Base-by-base conservation (phyloP, 2,329 filamentous ascomycete species). In the Hypomyces rosellus region DNA sequence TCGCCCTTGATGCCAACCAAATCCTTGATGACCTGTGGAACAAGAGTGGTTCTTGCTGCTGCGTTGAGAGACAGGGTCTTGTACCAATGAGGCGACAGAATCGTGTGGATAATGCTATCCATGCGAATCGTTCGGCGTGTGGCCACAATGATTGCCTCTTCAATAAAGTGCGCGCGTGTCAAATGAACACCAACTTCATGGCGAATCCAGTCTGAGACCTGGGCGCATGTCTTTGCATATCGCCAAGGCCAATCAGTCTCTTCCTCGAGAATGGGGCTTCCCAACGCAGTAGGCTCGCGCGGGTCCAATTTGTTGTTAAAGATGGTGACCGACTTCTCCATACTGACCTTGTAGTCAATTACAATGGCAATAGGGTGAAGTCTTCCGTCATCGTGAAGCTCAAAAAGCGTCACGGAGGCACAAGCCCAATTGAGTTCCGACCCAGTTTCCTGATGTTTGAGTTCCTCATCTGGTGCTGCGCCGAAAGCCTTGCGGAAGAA, bases 191-290 rank as follows among this genome's bases (percentile, higher is more conserved):
- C 62, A 14, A 76, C 53, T 57, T 77, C 74, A 52, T 78, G 75
- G 4, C 69, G 65, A 45, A 68, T 60, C 74, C 74, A 78, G 59
- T 78, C 75, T 1, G 70, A 65, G 1, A 68, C 65, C 51, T 76
- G 74, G 2, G 68, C 69, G 42, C 71, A 76, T 0, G 69, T 74
- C 60, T 77, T 78, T 18, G 75, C 75, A 56, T 76, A 77, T 41
- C 75, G 62, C 75, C 75, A 78, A 0, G 74, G 65, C 73, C 73
- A 78, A 60, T 78, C 74, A 66, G 58, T 49, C 67, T 67, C 49
- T 57, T 54, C 18, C 58, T 69, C n/a, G 61, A 62, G 45, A 65
- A 65, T 30, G 22, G 25, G 25, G 25, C 25, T 30, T 30, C 25
- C 25, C 25, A 30, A 11, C 25, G 25, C 25, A 30, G 25, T 30